Evolutionary conservation across 495 filamentous ascomycete genomes (phyloP).

Genomic region (Penicillium goetzii): DNA sequence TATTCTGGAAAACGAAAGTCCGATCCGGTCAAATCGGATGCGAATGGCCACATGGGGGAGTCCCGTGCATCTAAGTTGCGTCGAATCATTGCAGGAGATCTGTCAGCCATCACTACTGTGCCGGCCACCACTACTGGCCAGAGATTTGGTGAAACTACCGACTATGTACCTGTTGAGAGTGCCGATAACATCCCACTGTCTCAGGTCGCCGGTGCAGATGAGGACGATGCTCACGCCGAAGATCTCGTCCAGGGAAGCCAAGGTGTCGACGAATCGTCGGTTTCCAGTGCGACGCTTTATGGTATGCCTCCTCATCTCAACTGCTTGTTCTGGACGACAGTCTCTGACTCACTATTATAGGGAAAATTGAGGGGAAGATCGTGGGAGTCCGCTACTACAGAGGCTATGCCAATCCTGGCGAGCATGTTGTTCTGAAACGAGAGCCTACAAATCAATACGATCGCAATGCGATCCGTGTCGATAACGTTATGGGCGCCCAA

Average conservation of each 20-base stretch:
- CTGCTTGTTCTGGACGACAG: not conserved
- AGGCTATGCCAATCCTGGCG: constrained; percentile 70
- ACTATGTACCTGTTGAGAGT: constrained; percentile 33
- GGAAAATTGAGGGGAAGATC: constrained; percentile 61
- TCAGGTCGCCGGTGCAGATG: constrained; percentile 36
- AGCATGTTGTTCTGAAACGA: constrained; percentile 68
- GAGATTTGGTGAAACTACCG: constrained; percentile 40
- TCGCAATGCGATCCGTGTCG: constrained; percentile 74
- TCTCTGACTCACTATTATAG: constrained; percentile 26
- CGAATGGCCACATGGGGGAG: constrained; percentile 24
- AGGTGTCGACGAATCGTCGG: constrained; percentile 48
- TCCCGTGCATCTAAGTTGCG: constrained; percentile 24
- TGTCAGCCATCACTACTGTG: not conserved
- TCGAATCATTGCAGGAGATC: constrained; percentile 7
- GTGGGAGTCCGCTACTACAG: constrained; percentile 82
- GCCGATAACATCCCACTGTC: constrained; percentile 41
- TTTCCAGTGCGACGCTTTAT: constrained; percentile 52
- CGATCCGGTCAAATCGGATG: constrained; percentile 18
- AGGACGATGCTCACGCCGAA: constrained; percentile 44
- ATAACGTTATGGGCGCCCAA: constrained; percentile 77
- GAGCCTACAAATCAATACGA: constrained; percentile 78
- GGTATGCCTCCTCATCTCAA: constrained; percentile 35
- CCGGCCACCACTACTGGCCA: constrained; percentile 24
- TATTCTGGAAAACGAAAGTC: constrained; percentile 28
- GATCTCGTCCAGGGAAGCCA: constrained; percentile 40